Conservation (phyloP, 176 grass and related monocot species). For the Leersia perrieri region DNA sequence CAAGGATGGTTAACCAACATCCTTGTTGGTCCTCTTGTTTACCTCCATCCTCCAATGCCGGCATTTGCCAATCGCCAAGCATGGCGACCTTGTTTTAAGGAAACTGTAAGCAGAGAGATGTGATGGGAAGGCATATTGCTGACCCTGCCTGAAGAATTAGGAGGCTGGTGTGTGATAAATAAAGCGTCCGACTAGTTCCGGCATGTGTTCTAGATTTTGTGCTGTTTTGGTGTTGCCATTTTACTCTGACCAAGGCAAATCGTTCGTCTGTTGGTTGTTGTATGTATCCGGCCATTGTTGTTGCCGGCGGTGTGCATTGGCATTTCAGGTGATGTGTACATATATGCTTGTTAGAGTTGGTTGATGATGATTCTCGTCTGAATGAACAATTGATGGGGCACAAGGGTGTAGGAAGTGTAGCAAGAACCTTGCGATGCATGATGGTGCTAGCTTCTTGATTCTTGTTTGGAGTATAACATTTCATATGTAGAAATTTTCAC, state of each 20-base stretch:
- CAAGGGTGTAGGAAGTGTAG: background rate
- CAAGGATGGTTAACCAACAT: constrained; percentile 39
- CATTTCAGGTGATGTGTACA: constrained; percentile 13
- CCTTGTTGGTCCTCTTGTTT: background rate
- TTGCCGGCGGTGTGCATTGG: background rate
- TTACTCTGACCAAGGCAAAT: constrained; percentile 26
- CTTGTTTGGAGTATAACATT: background rate
- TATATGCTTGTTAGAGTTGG: constrained; percentile 10
- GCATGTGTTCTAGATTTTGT: background rate
- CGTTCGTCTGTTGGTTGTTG: background rate
- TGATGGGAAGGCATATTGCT: constrained; percentile 2
- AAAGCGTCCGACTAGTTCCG: constrained; percentile 16
- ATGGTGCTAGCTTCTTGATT: background rate
- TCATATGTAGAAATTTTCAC: background rate
- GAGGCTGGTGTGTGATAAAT: constrained; percentile 30
- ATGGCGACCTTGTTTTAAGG: background rate
- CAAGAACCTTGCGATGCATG: background rate
- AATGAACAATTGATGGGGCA: background rate
- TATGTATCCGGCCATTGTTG: background rate
- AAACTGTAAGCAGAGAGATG: constrained; percentile 15
- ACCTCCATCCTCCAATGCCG: background rate
- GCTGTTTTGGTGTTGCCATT: background rate
- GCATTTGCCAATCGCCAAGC: background rate
- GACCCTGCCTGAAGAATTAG: constrained; percentile 23
- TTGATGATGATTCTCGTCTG: background rate